Percentiles rank a stretch among this genome's conserved stretches.
These are phyloP conservation scores for Protomyces arabidopsidicola DNA, from an alignment of 1,139 yeast species.

Conservation along the genomic window DNA sequence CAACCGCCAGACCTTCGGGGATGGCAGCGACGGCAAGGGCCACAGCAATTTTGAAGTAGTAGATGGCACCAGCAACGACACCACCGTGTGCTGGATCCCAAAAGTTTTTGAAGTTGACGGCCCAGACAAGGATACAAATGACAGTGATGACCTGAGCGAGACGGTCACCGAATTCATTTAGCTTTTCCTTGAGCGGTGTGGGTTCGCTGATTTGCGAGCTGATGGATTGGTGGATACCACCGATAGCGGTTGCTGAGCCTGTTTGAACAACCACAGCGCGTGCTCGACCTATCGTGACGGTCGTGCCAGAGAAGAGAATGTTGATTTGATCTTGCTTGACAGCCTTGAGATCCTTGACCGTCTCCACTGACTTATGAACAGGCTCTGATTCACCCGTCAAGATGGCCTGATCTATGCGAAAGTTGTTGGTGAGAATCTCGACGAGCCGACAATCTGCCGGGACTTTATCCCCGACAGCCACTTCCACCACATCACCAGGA, in stretches of 20 bases:
- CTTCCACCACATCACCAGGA: conserved; percentile 48
- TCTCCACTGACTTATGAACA: conserved; percentile 40
- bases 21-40: conserved; percentile 53
- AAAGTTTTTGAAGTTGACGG: conserved; percentile 45
- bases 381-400: conserved; percentile 50
- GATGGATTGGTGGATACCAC: conserved; percentile 45
- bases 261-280: conserved; percentile 46
- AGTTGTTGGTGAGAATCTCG: conserved; percentile 40
- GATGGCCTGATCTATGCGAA: conserved; percentile 50
- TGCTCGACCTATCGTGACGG: conserved; percentile 48
- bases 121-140: conserved; percentile 47
- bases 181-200: conserved; percentile 40
- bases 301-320: conserved; percentile 48
- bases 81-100: conserved; percentile 44
- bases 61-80: conserved; percentile 46
- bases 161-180: conserved; percentile 44
- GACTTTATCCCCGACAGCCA: conserved; percentile 46
- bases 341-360: conserved; percentile 38
- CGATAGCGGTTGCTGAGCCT: conserved; percentile 47
- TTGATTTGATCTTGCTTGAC: conserved; percentile 49
- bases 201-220: conserved; percentile 39
- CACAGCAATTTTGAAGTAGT: conserved; percentile 50
- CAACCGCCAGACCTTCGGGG: conserved; percentile 51
- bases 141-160: conserved; percentile 45
- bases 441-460: conserved; percentile 48